Conservation (phyloP, 208 protist genomes). For the Crithidia sp. region DNA sequence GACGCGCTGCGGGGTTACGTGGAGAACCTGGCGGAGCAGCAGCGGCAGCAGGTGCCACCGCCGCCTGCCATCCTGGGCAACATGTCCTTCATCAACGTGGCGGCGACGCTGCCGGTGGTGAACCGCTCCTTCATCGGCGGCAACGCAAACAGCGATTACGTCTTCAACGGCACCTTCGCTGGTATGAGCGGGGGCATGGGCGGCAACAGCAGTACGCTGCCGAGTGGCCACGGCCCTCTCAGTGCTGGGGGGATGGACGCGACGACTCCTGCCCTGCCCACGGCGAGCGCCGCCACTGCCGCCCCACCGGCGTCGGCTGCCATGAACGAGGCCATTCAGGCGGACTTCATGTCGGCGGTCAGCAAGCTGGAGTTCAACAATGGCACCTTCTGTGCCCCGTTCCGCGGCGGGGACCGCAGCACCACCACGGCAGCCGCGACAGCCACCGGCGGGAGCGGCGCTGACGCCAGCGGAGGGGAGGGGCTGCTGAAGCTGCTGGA, state of each 20-base stretch:
- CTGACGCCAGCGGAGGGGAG: background rate
- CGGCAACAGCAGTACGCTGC: background rate
- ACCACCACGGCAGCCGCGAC: background rate
- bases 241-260: background rate
- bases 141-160: background rate
- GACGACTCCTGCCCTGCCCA: background rate
- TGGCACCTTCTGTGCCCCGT: constrained; percentile 1
- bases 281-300: background rate
- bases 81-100: constrained; percentile 22
- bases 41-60: constrained; percentile 32
- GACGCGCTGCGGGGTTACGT: constrained; percentile 24
- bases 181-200: background rate
- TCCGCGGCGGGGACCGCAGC: constrained; percentile 17
- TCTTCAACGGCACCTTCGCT: constrained; percentile 13
- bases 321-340: background rate
- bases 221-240: too few species aligned
- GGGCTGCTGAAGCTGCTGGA: constrained; percentile 7
- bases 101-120: constrained; percentile 13
- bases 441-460: constrained; percentile 6
- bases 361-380: constrained; percentile 20
- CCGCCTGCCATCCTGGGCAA: constrained; percentile 34
- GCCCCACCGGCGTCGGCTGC: background rate
- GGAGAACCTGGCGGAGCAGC: constrained; percentile 27
- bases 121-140: constrained; percentile 20
- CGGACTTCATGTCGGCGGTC: constrained; percentile 9